Evolutionary conservation across 2,329 filamentous ascomycete genomes (phyloP).

Genomic region (Diaporthe longicolla): DNA sequence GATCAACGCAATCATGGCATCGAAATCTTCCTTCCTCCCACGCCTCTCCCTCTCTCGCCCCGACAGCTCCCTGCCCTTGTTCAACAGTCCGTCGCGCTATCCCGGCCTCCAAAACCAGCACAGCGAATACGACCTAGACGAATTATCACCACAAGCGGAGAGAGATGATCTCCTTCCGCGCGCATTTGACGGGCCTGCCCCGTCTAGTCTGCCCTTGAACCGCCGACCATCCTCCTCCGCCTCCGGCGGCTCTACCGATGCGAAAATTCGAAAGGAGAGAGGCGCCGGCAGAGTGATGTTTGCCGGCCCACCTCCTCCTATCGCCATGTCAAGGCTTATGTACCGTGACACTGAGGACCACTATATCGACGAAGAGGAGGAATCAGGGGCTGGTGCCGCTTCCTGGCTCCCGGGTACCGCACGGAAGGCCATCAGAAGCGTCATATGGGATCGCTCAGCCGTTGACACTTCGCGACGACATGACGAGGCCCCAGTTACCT

Average conservation of each 20-base stretch:
- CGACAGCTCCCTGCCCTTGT: conserved; percentile 48
- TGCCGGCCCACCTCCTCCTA: conserved; percentile 65
- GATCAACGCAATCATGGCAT: conserved; percentile 44
- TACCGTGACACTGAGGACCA: conserved; percentile 51
- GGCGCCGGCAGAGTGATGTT: conserved; percentile 56
- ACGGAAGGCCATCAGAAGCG: conserved; percentile 50
- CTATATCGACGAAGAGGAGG: conserved; percentile 35
- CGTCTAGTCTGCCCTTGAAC: conserved; percentile 32
- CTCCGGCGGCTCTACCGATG: conserved; percentile 42
- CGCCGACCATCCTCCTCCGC: conserved; percentile 42
- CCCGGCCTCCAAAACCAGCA: conserved; percentile 48
- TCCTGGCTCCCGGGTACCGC: conserved; percentile 47
- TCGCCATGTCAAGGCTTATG: conserved; percentile 59
- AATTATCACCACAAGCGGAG: conserved; percentile 51
- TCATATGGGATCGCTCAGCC: conserved; percentile 55
- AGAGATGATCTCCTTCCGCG: conserved; percentile 43
- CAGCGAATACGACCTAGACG: conserved; percentile 53
- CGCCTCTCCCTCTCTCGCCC: conserved; percentile 48
- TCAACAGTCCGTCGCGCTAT: conserved; percentile 44
- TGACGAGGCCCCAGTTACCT: conserved; percentile 43
- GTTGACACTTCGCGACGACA: conserved; percentile 38
- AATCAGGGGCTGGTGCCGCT: conserved; percentile 14
- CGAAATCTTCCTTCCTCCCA: conserved; percentile 50
- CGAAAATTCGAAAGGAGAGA: conserved; percentile 50
- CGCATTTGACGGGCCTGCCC: conserved; percentile 37